A percentile compares a stretch with the other conserved stretches of the same genome.
These are phyloP conservation scores for Prunus davidiana DNA, from an alignment of 306 rosid species.

Conservation along the genomic window DNA sequence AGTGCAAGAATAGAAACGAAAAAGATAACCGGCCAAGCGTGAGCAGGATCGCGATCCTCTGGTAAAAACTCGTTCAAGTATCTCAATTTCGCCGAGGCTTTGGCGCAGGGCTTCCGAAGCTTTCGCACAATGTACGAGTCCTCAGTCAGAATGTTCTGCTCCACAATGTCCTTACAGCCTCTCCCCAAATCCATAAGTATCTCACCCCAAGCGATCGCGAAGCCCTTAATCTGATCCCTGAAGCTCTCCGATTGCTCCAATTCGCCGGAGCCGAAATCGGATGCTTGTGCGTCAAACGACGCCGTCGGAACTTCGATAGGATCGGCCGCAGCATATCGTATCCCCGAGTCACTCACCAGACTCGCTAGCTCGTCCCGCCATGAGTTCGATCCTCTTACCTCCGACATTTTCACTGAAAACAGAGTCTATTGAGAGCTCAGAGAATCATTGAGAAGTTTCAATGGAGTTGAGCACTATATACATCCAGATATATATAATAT, in stretches of 20 bases:
- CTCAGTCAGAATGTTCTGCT: conserved; percentile 67
- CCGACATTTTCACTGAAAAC: conserved; percentile 50
- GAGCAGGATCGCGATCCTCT: conserved; percentile 94
- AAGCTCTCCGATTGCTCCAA: conserved; percentile 60
- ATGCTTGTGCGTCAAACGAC: conserved; percentile 28
- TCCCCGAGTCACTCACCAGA: conserved; percentile 48
- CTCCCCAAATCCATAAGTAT: conserved; percentile 68
- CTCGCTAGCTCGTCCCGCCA: conserved; percentile 74
- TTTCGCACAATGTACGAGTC: conserved; percentile 61
- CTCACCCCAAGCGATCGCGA: conserved; percentile 86
- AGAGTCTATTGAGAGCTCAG: conserved; percentile 4
- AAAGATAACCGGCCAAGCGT: conserved; percentile 79
- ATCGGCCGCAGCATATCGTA: conserved; percentile 41
- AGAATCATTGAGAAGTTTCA: conserved; percentile 7
- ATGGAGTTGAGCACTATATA: not conserved
- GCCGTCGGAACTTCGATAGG: conserved; percentile 37
- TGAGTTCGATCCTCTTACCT: conserved; percentile 41
- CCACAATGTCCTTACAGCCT: conserved; percentile 75
- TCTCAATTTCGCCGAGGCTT: conserved; percentile 57
- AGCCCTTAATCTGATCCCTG: conserved; percentile 78
- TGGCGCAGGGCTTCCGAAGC: conserved; percentile 59
- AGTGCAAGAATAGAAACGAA: conserved; percentile 72
- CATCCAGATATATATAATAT: not conserved
- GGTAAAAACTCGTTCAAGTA: conserved; percentile 81
- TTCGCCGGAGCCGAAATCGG: conserved; percentile 25